phyloP scores from a whole-genome alignment of 768 basidiomycete genomes.

The Porphyrellus cyaneotinctus region DNA sequence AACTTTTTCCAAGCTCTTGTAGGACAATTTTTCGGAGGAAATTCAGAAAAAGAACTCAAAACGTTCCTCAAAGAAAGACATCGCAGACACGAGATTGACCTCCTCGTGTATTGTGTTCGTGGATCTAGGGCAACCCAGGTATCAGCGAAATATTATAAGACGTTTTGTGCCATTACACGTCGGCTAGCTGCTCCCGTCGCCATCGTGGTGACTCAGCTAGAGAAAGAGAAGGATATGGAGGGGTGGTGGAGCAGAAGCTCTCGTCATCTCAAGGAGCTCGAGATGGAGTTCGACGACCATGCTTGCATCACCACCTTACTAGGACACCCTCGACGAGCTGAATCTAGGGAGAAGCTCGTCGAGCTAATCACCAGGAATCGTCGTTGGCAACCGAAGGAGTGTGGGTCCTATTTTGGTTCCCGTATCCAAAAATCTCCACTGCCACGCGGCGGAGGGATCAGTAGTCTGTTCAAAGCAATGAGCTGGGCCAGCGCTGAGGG shows the following conservation, averaged over 20 bases:
- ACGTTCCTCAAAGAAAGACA: constrained; percentile 21
- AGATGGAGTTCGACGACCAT: constrained; percentile 34
- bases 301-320: constrained; percentile 36
- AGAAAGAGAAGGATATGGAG: constrained; percentile 25
- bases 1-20: constrained; percentile 7
- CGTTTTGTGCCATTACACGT: constrained; percentile 36
- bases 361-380: constrained; percentile 11
- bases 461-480: not conserved
- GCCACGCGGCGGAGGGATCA: not conserved
- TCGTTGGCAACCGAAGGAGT: constrained; percentile 5
- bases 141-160: constrained; percentile 29
- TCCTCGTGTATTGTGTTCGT: constrained; percentile 38
- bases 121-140: constrained; percentile 32
- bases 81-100: constrained; percentile 30
- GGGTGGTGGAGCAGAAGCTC: constrained; percentile 33
- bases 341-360: constrained; percentile 14
- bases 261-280: constrained; percentile 15
- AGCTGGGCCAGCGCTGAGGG: not conserved
- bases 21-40: constrained; percentile 1
- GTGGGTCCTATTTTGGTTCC: constrained; percentile 13
- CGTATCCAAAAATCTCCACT: not conserved
- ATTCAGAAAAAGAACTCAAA: constrained; percentile 18
- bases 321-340: constrained; percentile 3
- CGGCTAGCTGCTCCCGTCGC: constrained; percentile 34
- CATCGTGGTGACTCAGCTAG: constrained; percentile 36